Evolutionary conservation across 2,329 filamentous ascomycete genomes (phyloP), one percentile per base, ranked within the genome.

Genomic region (Fusarium scirpi): DNA sequence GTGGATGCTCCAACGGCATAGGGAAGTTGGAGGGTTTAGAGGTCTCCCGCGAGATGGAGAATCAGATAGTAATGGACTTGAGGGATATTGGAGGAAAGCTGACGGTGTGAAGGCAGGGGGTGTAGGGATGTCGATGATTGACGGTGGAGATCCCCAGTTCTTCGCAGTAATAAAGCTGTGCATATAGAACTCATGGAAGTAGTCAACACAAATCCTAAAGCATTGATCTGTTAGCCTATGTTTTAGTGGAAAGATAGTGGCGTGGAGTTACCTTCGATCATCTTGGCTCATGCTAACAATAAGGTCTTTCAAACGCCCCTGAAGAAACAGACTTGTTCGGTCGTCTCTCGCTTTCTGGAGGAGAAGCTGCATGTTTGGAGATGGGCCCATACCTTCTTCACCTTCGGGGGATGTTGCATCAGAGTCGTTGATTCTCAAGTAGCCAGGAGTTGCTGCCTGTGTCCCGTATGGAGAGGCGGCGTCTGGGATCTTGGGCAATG

Each of bases 111-210:
- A n/a, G 2, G 5, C 18, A 13, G 24, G 12, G 5, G 18, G 25
- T 3, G 25, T 30, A 3, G 2, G 13, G 9, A 15, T 13, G 15
- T 48, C 16, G 5, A 5, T 3, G 5, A n/a, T 49, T 11, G 29
- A 8, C 1, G n/a, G 3, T 29, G 29, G 11, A 12, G 29, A 29
- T 13, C 22, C 38, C 67, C 59, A 67, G 7, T 43, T 24, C 34
- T 61, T 67, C 0, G 63, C 64, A 25, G 45, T 12, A 6, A 12
- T 2, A n/a, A 67, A 58, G 0, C 63, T 2, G 3, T 65, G 59
- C 18, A 64, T 48, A 8, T 69, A 67, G 3, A 71, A 67, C n/a
- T 71, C 58, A 10, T 72, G 65, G 11, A 72, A 59, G 22, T 69
- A 71, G 15, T 71, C 16, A 12, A 66, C 40, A 22, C 57, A 45